Evolutionary conservation across 441 rosid genomes (phyloP), one percentile per base, ranked within the genome.

Genomic region (Gossypium schwendimanii): DNA sequence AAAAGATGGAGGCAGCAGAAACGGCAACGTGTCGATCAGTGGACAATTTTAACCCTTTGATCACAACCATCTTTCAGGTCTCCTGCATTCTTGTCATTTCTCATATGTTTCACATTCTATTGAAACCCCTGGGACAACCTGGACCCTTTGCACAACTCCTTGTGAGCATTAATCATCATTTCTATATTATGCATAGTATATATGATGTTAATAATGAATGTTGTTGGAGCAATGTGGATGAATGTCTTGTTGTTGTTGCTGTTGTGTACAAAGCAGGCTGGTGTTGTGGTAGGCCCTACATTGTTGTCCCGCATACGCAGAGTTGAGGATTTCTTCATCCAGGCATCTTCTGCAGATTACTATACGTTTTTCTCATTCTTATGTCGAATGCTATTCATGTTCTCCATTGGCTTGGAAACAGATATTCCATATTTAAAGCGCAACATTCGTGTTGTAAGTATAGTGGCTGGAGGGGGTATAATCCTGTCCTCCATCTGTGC

Each of bases 101-200:
- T 66, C 93, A 90, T 4, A 70, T 86, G 71, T 90, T 88, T 76
- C 84, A 90, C 60, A 83, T 88, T 41, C 69, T 88, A 65, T 80
- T 90, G 75, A 88, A 88, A 73, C 93, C 89, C 9, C 53, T 88
- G 24, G 96, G 93, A 8, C 93, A 87, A 74, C 85, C 93, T 10
- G 96, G 93, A 20, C 93, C 96, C 20, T 75, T 90, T 15, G 89
- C 96, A 2, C 96, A 88, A 63, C 82, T 90, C 59, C 84, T 90
- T 74, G 96, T 85, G 84, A 72, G 79, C 50, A 28, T 21, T 69
- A 24, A 58, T 23, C 33, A 1, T 23, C 33, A 24, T 33, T 50
- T 6, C 17, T 64, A 10, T 57, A 12, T 20, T 20, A 3, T 10
- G 14, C 36, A 0, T 4, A 12, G 28, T 41, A 9, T 63, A 21